These are phyloP conservation scores for Fusarium sp. DNA, from an alignment of 2,329 filamentous ascomycete species.

Conservation along the genomic window DNA sequence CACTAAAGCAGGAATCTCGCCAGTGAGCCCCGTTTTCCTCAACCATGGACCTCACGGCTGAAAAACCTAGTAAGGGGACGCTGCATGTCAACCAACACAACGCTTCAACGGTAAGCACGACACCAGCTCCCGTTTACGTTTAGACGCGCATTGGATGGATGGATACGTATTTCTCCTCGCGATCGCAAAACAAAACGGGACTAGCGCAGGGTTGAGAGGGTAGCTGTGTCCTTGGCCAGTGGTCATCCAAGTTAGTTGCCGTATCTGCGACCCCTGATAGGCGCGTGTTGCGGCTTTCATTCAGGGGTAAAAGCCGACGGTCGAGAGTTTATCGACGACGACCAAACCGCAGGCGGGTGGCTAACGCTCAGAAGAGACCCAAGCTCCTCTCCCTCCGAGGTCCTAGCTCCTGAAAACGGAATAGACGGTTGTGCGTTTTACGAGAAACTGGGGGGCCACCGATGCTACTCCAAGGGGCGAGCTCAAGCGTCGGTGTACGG, in stretches of 20 bases:
- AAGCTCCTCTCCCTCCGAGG: not conserved
- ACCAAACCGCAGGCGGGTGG: slow-evolving; percentile 4
- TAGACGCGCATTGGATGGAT: not conserved
- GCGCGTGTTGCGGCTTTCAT: slow-evolving; percentile 31
- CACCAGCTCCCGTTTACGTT: not conserved
- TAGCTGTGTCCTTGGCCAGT: slow-evolving; percentile 4
- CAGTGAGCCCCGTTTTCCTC: not conserved
- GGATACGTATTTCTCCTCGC: not conserved
- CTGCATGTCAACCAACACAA: slow-evolving; percentile 7
- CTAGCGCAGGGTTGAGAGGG: not conserved
- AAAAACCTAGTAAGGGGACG: not conserved
- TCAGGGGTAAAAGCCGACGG: slow-evolving; percentile 33
- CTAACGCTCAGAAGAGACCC: not conserved
- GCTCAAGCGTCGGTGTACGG: not conserved
- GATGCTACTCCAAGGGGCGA: not conserved
- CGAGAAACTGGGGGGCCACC: slow-evolving; percentile 4
- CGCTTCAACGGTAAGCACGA: not conserved
- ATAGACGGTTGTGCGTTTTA: not conserved
- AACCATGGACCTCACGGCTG: not conserved
- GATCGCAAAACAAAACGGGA: not conserved
- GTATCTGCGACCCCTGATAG: slow-evolving; percentile 27
- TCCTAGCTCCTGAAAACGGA: slow-evolving; percentile 21
- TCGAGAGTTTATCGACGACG: slow-evolving; percentile 4
- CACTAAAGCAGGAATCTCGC: not conserved
- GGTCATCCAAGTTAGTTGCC: slow-evolving; percentile 19